A percentile compares a stretch with the other conserved stretches of the same genome.
Conservation (phyloP, 2,329 filamentous ascomycete species). For the Aureobasidium sp. region DNA sequence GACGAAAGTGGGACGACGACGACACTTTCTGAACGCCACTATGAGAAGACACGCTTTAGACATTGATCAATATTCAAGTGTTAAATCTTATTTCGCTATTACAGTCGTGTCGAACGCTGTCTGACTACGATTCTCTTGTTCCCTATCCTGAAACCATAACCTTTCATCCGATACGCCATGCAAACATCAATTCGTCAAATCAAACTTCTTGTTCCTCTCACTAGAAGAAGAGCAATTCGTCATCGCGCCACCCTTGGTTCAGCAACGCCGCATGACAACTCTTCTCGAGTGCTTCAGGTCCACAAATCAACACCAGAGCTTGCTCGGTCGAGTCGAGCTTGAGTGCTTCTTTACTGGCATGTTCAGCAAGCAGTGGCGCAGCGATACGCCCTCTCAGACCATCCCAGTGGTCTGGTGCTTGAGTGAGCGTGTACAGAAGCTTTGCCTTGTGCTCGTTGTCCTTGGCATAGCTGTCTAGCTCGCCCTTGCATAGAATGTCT, state of each 20-base stretch:
- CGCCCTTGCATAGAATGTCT: constrained; percentile 73
- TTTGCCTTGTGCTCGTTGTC: constrained; percentile 52
- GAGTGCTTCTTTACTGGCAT: constrained; percentile 37
- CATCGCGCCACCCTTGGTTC: constrained; percentile 63
- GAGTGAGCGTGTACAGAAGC: constrained; percentile 63
- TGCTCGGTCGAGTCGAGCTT: constrained; percentile 35
- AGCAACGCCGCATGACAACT: constrained; percentile 51
- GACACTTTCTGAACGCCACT: constrained; percentile 37
- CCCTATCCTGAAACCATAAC: not conserved
- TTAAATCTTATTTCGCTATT: too few species aligned
- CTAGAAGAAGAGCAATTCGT: constrained; percentile 70
- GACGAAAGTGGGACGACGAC: constrained; percentile 36
- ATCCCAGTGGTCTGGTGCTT: constrained; percentile 57
- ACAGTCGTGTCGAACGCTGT: not conserved
- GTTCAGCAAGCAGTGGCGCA: constrained; percentile 52
- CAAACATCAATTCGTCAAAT: not conserved
- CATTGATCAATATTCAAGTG: not conserved
- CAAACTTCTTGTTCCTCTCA: not conserved
- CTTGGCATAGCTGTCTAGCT: constrained; percentile 59
- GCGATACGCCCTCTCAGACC: constrained; percentile 64
- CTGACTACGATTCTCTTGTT: not conserved
- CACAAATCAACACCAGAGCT: constrained; percentile 69
- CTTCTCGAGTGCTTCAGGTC: constrained; percentile 68
- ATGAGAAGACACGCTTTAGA: not conserved
- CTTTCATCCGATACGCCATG: not conserved